Percentiles rank a stretch among this genome's conserved stretches.
phyloP scores from a whole-genome alignment of 257 asterid genomes.

The Solanum ossicruentum region DNA sequence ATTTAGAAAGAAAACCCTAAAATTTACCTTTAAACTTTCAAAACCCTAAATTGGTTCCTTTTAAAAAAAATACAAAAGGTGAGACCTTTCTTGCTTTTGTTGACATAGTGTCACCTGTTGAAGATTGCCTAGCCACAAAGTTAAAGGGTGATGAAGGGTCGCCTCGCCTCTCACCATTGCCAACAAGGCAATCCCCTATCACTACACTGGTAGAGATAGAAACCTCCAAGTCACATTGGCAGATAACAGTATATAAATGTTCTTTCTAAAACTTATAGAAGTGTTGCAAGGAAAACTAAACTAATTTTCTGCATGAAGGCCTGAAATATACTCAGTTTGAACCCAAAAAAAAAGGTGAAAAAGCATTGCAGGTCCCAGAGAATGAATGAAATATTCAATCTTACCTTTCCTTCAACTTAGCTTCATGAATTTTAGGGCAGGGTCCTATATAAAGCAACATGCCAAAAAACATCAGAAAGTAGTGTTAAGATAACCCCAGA shows the following conservation, averaged over 20 bases:
- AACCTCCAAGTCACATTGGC: neutral
- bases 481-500: neutral
- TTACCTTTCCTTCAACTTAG: slow-evolving; percentile 93
- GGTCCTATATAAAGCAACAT: slow-evolving; percentile 36
- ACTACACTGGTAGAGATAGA: neutral
- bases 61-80: too few relatives aligned
- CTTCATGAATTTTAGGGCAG: slow-evolving; percentile 91
- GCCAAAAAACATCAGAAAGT: neutral
- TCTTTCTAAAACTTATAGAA: neutral
- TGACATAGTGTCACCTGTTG: too few relatives aligned
- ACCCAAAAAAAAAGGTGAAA: neutral
- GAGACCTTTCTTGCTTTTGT: too few relatives aligned
- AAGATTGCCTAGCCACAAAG: too few relatives aligned
- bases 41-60: too few relatives aligned
- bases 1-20: too few relatives aligned
- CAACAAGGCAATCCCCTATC: too few relatives aligned
- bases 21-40: too few relatives aligned
- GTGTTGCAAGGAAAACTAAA: neutral
- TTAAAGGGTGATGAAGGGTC: too few relatives aligned
- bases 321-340: neutral
- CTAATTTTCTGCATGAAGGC: neutral
- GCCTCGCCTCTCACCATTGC: too few relatives aligned
- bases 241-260: neutral
- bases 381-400: neutral
- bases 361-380: neutral